These are phyloP conservation scores for Graphiopsis chlorocephala DNA, from an alignment of 2,329 filamentous ascomycete species.

Conservation along the genomic window DNA sequence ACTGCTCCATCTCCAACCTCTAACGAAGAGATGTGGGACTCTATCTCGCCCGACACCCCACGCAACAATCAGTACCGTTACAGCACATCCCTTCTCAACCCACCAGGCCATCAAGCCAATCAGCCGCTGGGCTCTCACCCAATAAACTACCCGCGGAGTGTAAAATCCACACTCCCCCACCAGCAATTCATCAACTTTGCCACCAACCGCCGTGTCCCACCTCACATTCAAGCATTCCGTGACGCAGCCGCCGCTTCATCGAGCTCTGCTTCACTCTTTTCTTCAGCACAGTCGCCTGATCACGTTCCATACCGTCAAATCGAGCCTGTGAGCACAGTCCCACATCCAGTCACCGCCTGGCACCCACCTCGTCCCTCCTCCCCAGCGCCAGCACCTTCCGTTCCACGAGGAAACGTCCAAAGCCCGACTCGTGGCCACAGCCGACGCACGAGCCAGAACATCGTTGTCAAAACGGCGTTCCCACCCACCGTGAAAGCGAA, in stretches of 20 bases:
- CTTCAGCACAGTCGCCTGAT: conserved; percentile 24
- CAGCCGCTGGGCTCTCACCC: neutral
- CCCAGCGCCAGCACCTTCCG: neutral
- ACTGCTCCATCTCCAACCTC: conserved; percentile 12
- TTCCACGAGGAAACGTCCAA: neutral
- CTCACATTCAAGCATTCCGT: conserved; percentile 34
- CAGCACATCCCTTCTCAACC: conserved; percentile 28
- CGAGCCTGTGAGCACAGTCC: conserved; percentile 25
- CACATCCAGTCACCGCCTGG: conserved; percentile 36
- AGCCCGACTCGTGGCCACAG: neutral
- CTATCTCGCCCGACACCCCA: conserved; percentile 22
- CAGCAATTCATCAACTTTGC: conserved; percentile 13
- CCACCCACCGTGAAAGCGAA: conserved; percentile 27
- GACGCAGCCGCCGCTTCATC: conserved; percentile 23
- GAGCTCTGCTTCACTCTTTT: conserved; percentile 27
- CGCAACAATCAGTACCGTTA: conserved; percentile 21
- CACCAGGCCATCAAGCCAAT: conserved; percentile 22
- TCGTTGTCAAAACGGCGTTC: conserved; percentile 21
- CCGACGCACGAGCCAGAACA: conserved; percentile 12
- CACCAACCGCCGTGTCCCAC: conserved; percentile 23
- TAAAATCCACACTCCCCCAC: conserved; percentile 7
- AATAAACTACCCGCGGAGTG: neutral
- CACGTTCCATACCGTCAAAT: conserved; percentile 28
- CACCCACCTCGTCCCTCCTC: conserved; percentile 30
- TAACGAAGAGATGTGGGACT: conserved; percentile 24